Evolutionary conservation across 306 rosid species (phyloP), one percentile per base, ranked within the genome.

Genomic region (Fagus crenata): DNA sequence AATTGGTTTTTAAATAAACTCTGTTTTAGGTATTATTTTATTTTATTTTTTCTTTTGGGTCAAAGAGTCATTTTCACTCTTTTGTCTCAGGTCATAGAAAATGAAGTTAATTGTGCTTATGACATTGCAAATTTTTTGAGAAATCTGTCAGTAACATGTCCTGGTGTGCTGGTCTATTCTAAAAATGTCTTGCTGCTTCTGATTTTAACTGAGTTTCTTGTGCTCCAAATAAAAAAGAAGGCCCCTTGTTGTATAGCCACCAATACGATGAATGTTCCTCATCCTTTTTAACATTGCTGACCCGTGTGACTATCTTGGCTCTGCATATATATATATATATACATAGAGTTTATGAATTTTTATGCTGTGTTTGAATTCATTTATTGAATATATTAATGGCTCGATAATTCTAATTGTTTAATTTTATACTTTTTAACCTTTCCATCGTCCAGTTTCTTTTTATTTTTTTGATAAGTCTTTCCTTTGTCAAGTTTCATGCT

Each of bases 1-100:
- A 78, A 37, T 77, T 82, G 15, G 14, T 71, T 69, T 54, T 79
- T 70, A 36, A 14, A 63, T 56, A 69, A 41, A 73, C 8, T 53
- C 31, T 18, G 69, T 72, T 58, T 73, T 58, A 53, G 46, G 49
- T 37, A 22, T 22, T 22, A 22, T 22, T 22, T 22, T 22, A 22
- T 22, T 22, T 22, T 22, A 22, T 58, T 74, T 77, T 70, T 53
- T 85, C 76, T 58, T n/a, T 70, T 70, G 43, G 59, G 28, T 63
- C 12, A 63, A 68, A 74, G 67, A 18, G 36, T n/a, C 53, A 51
- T 60, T 22, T 55, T 65, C 54, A n/a, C 73, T 14, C 70, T 58
- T 35, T 51, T 35, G 18, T 14, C 11, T 63, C 5, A 5, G 28
- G 69, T 36, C 69, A 63, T 35, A 59, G 18, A 63, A 63, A 35